phyloP scores from a whole-genome alignment of 1,284 basidiomycete genomes.

The Marasmius oreades region DNA sequence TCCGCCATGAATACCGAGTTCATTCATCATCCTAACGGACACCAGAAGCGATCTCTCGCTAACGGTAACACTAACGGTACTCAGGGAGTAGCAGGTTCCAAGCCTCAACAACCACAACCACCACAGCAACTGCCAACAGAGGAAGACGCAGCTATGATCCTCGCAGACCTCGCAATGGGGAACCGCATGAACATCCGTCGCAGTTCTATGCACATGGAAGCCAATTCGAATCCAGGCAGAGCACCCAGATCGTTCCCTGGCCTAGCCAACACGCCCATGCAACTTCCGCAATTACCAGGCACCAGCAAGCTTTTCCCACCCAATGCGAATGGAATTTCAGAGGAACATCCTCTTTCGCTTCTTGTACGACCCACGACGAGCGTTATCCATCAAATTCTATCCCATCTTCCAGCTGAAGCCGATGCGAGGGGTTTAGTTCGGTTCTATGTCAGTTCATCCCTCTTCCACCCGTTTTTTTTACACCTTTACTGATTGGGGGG shows the following conservation, averaged over 20 bases:
- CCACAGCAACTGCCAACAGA: conserved; percentile 12
- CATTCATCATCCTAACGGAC: background rate
- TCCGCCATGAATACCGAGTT: background rate
- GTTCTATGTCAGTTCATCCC: conserved; percentile 18
- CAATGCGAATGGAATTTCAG: conserved; percentile 15
- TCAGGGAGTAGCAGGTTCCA: background rate
- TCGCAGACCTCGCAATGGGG: conserved; percentile 25
- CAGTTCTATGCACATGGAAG: conserved; percentile 18
- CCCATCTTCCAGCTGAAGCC: conserved; percentile 11
- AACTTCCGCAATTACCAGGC: background rate
- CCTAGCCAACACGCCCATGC: background rate
- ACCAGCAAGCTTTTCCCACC: conserved; percentile 3
- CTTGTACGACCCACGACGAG: conserved; percentile 17
- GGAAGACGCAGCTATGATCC: conserved; percentile 25
- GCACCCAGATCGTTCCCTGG: background rate
- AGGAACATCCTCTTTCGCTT: conserved; percentile 17
- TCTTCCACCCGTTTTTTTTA: background rate
- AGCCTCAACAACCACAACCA: conserved; percentile 4
- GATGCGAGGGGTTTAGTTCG: conserved; percentile 14
- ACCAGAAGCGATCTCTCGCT: no score
- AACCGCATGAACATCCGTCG: conserved; percentile 21
- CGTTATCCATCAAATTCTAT: conserved; percentile 12
- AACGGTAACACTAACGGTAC: no score
- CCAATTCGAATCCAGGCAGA: background rate
- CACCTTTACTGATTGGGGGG: background rate